phyloP scores from a whole-genome alignment of 306 rosid genomes.

The Pueraria montana region DNA sequence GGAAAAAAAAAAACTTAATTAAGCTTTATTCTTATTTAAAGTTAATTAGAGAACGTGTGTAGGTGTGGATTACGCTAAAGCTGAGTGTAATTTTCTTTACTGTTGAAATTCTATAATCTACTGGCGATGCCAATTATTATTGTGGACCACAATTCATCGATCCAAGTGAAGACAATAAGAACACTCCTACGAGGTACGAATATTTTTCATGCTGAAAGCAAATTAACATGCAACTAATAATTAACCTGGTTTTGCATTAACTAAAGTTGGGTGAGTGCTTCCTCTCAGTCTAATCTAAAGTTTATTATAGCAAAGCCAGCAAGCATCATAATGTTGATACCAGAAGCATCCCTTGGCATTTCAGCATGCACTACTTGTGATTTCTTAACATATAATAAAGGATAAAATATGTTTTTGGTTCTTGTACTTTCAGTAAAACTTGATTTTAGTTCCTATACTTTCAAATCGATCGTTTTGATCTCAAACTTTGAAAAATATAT shows the following conservation, averaged over 20 bases:
- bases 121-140: slow-evolving; percentile 4
- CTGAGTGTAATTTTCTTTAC: background rate
- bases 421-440: too few species aligned
- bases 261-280: background rate
- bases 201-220: slow-evolving; percentile 31
- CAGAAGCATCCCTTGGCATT: slow-evolving; percentile 22
- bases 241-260: background rate
- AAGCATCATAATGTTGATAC: slow-evolving; percentile 33
- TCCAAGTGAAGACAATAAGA: slow-evolving; percentile 6
- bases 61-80: background rate
- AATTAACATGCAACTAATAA: slow-evolving; percentile 19
- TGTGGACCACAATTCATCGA: slow-evolving; percentile 41
- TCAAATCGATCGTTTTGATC: too few species aligned
- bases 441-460: too few species aligned
- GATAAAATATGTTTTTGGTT: too few species aligned
- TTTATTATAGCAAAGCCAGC: slow-evolving; percentile 5
- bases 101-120: background rate
- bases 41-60: background rate
- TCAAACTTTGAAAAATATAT: too few species aligned
- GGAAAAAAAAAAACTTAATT: too few species aligned
- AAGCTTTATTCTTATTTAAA: background rate
- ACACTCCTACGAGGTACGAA: background rate
- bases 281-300: slow-evolving; percentile 1
- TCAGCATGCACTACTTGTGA: slow-evolving; percentile 23
- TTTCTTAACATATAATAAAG: background rate